phyloP scores from a whole-genome alignment of 179 eudicot genomes.

The Amaranthus tricolor region DNA sequence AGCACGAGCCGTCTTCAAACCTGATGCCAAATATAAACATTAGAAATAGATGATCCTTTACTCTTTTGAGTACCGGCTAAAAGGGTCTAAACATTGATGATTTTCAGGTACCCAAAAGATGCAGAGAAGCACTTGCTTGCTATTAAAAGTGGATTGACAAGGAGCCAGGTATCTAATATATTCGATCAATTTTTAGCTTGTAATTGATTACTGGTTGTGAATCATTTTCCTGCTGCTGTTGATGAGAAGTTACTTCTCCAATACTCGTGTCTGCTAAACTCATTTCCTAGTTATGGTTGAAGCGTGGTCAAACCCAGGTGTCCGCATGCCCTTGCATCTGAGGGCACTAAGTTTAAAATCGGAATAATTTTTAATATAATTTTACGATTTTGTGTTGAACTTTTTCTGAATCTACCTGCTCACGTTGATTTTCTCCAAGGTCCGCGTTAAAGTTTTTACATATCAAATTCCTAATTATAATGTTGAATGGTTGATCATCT shows the following conservation, averaged over 20 bases:
- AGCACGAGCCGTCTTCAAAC: too few species aligned
- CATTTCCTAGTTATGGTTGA: too few species aligned
- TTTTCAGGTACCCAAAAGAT: constrained; percentile 87
- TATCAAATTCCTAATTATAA: background rate
- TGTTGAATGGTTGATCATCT: background rate
- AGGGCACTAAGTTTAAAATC: too few species aligned
- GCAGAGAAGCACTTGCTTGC: constrained; percentile 97
- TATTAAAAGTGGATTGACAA: constrained; percentile 79
- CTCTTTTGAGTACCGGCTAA: too few species aligned
- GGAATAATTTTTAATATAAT: too few species aligned
- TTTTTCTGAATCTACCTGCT: background rate
- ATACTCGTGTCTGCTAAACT: too few species aligned
- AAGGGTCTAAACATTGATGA: background rate
- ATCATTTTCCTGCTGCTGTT: background rate
- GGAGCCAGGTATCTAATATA: constrained; percentile 68
- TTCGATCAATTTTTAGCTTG: background rate
- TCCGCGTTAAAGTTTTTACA: too few species aligned
- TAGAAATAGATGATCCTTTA: background rate
- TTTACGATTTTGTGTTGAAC: background rate
- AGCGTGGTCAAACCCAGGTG: too few species aligned
- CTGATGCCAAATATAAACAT: too few species aligned
- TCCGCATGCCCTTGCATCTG: too few species aligned
- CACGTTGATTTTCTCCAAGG: too few species aligned
- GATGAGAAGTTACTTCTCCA: too few species aligned
- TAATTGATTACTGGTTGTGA: background rate